Evolutionary conservation across 331 rosid genomes (phyloP), one percentile per base, ranked within the genome.

Genomic region (Rhamnella rubrinervis): DNA sequence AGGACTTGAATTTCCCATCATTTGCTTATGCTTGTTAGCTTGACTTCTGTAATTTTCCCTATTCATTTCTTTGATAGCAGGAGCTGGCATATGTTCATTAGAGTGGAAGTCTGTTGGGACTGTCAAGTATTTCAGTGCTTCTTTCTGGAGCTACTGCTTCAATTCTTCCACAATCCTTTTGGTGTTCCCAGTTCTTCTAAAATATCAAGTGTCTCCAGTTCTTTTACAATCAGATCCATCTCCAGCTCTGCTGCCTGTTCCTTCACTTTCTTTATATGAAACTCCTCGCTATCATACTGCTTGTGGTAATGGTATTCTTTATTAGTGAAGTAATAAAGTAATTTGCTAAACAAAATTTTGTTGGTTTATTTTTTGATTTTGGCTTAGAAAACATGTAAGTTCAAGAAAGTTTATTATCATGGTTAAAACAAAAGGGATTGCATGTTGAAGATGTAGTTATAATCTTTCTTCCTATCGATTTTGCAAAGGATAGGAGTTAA

Each of bases 171-270:
- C 88, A 47, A 91, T 84, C 69, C 85, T 76, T 69, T 95, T 95
- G 18, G 99, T 89, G 64, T 83, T 60, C 95, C 92, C 1, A 95
- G 81, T 79, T 95, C 96, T 83, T 95, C 99, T 41, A 95, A 89
- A 39, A 95, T 90, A 67, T 95, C 99, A 53, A 95, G 97, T 19
- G 99, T 91, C 86, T 95, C 96, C 0, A 95, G 85, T 73, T 95
- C 99, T 69, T 95, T 95, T 44, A 95, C 96, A 26, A 95, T 95
- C 79, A 95, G 81, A 83, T 95, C 96, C 83, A 91, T 95, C 84
- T 95, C 99, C 81, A 95, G 77, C 82, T 91, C 91, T 1, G 93
- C 86, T 19, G 99, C 96, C 75, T 89, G 96, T 75, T 91, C 99
- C 78, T 89, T 97, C 78, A 91, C 88, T 79, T 75, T 95, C 88